These are phyloP conservation scores for Epichloe festucae DNA, from an alignment of 2,329 filamentous ascomycete genomes.

Conservation along the genomic window DNA sequence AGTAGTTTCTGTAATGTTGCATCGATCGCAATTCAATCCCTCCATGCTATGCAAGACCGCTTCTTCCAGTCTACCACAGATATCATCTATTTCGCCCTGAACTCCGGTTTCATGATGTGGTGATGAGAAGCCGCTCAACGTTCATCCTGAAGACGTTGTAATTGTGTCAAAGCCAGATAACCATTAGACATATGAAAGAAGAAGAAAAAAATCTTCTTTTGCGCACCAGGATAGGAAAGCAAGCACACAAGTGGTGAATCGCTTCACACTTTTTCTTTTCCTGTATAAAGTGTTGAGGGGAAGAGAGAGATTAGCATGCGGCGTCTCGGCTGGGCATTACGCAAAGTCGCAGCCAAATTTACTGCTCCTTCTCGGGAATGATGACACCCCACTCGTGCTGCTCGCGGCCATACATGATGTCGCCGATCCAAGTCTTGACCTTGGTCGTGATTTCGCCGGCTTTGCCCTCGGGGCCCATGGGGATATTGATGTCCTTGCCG, in stretches of 20 bases:
- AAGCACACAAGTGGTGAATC: not conserved
- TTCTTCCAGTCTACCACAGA: not conserved
- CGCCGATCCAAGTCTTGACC: conserved; percentile 54
- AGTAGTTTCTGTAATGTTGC: not conserved
- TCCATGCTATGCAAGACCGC: not conserved
- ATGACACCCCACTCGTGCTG: conserved; percentile 58
- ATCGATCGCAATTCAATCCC: not conserved
- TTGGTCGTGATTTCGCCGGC: conserved; percentile 42
- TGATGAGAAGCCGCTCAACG: not conserved
- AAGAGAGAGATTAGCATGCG: too few relatives aligned
- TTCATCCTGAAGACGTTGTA: not conserved
- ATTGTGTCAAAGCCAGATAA: not conserved
- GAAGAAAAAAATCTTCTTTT: not conserved
- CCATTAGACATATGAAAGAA: not conserved
- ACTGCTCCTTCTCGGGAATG: conserved; percentile 44
- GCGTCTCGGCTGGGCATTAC: too few relatives aligned
- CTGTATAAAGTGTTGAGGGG: too few relatives aligned
- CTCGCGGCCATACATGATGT: conserved; percentile 63
- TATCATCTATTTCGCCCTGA: not conserved
- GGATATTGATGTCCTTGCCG: conserved; percentile 48
- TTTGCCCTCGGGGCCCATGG: conserved; percentile 38
- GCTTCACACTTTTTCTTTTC: not conserved
- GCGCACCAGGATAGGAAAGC: not conserved
- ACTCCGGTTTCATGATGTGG: not conserved
- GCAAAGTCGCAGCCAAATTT: not conserved